These are phyloP conservation scores for Aechmea fasciata DNA, from an alignment of 176 grass and related monocot genomes.

Conservation along the genomic window DNA sequence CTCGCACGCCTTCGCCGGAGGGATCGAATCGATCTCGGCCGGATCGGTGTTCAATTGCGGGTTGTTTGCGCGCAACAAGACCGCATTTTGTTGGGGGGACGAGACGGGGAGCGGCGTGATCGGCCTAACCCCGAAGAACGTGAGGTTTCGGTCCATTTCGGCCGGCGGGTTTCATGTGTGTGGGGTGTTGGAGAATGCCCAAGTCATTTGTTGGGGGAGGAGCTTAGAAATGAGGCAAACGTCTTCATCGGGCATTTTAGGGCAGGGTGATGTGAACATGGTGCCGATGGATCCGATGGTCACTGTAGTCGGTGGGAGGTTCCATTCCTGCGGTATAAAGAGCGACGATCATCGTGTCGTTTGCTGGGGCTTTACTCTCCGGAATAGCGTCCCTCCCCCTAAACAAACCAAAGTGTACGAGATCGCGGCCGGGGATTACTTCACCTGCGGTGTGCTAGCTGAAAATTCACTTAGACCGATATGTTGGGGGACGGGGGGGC, in stretches of 20 bases:
- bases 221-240: conserved; percentile 81
- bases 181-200: conserved; percentile 78
- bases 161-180: conserved; percentile 91
- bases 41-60: conserved; percentile 92
- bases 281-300: conserved; percentile 95
- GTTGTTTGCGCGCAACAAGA: conserved; percentile 49
- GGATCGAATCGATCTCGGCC: conserved; percentile 45
- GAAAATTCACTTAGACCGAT: conserved; percentile 48
- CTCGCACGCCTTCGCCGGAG: conserved; percentile 34
- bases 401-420: conserved; percentile 56
- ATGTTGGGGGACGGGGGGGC: conserved; percentile 84
- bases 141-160: conserved; percentile 69
- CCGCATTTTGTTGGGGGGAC: conserved; percentile 90
- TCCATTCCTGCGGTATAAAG: conserved; percentile 93
- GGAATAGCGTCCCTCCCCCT: conserved; percentile 56
- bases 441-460: conserved; percentile 72
- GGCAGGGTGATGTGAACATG: conserved; percentile 69
- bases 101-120: conserved; percentile 72
- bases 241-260: conserved; percentile 39
- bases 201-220: conserved; percentile 88
- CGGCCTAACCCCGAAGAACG: conserved; percentile 43
- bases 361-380: conserved; percentile 92
- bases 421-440: conserved; percentile 87
- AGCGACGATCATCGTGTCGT: conserved; percentile 68
- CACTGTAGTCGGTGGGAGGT: conserved; percentile 69